Evolutionary conservation across 345 rosid species (phyloP), one percentile per base, ranked within the genome.

Genomic region (Euclidium syriacum): DNA sequence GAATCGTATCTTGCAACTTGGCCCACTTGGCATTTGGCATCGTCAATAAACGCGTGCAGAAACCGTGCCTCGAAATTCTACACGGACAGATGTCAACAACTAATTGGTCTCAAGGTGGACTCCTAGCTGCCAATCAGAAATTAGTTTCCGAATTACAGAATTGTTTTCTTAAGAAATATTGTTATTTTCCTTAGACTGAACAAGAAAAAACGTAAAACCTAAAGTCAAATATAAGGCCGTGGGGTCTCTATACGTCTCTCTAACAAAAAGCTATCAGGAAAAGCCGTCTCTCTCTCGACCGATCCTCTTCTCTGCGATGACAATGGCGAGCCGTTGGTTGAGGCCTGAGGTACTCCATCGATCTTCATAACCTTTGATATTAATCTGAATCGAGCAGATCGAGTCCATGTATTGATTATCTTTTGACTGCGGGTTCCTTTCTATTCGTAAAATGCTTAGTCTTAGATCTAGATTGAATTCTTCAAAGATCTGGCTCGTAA

Each of bases 241-340:
- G 48, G 46, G 39, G 26, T 41, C 62, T 43, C 17, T 64, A 1
- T 18, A 30, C 43, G 47, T 26, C 58, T 44, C 47, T 6, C 11
- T 53, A 17, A 50, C 73, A 49, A n/a, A n/a, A n/a, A n/a, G n/a
- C 25, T 68, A 25, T 52, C 57, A 36, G 42, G 42, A 53, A 35
- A 70, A 70, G 70, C 64, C 76, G 50, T 52, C 63, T 22, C 42
- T 27, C 38, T 72, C 52, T 58, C 51, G 2, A 15, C 40, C 74
- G 51, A 0, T 2, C 30, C 2, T 55, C 52, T 46, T 50, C 44
- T 65, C 70, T 7, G 67, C 44, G 66, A 46, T 14, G 57, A 42
- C 70, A 58, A 82, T 85, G 90, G 77, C 78, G 49, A 85, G 60
- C 68, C 80, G 79, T 57, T 88, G 96, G 96, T 56, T 88, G 66